phyloP scores from a whole-genome alignment of 1,284 basidiomycete genomes.

The Ceratobasidium sp. region DNA sequence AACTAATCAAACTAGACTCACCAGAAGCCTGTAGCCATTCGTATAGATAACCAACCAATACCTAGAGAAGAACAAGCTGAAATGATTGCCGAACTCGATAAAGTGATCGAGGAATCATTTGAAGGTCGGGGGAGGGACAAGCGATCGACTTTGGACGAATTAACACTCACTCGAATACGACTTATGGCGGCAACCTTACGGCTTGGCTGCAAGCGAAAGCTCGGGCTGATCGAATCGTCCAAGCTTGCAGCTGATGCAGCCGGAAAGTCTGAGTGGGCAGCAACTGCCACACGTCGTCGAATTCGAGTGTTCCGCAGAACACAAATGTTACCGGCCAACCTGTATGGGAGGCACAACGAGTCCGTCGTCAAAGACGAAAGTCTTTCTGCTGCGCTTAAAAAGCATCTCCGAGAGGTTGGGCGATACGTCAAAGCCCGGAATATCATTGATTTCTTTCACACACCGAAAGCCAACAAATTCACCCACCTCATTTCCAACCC shows the following conservation, averaged over 20 bases:
- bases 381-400: not conserved
- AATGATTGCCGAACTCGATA: not conserved
- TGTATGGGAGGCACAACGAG: not conserved
- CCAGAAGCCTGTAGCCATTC: no score
- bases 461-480: not conserved
- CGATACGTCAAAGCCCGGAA: constrained; percentile 9
- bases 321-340: not conserved
- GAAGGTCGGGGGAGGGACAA: not conserved
- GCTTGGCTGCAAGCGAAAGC: not conserved
- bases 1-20: no score
- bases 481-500: not conserved
- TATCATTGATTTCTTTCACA: constrained; percentile 6
- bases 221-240: constrained; percentile 7
- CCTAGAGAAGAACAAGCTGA: not conserved
- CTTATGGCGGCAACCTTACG: not conserved
- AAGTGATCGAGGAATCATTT: not conserved
- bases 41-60: not conserved
- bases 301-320: not conserved
- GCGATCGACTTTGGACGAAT: not conserved
- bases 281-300: not conserved
- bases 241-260: no score
- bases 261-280: no score
- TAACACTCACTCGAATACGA: not conserved
- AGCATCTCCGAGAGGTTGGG: not conserved
- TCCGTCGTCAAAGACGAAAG: constrained; percentile 18